Evolutionary conservation across 371 early-diverging fungal genomes (phyloP).

Genomic region (Mortierella sp.): DNA sequence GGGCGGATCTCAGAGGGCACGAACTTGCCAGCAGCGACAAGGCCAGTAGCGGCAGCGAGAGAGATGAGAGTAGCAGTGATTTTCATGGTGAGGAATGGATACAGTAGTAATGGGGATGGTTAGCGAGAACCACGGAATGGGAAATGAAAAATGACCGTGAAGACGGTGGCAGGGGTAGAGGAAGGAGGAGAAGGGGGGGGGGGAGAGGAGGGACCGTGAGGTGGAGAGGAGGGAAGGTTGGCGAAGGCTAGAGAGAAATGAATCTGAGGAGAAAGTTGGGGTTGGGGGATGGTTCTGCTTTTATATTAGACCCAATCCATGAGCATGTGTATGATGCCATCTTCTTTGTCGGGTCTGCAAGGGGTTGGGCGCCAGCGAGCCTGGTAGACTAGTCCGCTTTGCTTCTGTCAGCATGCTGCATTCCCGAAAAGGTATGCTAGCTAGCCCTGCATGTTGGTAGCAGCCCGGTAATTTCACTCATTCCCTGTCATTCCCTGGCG

Average conservation of each 20-base stretch:
- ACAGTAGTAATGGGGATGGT: not conserved
- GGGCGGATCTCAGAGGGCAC: slow-evolving; percentile 13
- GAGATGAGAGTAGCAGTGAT: slow-evolving; percentile 25
- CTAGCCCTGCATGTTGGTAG: too few species aligned
- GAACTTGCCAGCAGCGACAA: slow-evolving; percentile 45
- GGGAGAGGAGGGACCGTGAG: not conserved
- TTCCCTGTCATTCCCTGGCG: too few species aligned
- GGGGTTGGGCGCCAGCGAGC: too few species aligned
- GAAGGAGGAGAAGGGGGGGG: slow-evolving; percentile 3
- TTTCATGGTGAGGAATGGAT: slow-evolving; percentile 25
- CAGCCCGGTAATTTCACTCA: too few species aligned
- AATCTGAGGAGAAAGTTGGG: slow-evolving; percentile 3
- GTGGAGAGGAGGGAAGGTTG: not conserved
- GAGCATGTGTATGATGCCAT: too few species aligned
- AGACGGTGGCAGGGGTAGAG: slow-evolving; percentile 17
- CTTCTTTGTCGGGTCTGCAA: too few species aligned
- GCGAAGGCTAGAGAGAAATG: not conserved
- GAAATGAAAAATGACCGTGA: not conserved
- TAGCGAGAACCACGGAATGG: slow-evolving; percentile 15
- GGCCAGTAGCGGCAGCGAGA: slow-evolving; percentile 31
- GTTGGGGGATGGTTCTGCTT: not conserved
- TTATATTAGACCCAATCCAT: not conserved
- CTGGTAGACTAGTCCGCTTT: too few species aligned
- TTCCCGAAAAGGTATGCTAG: too few species aligned
- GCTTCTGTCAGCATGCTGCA: too few species aligned